Percentiles rank a stretch among this genome's conserved stretches.
phyloP scores from a whole-genome alignment of 768 basidiomycete genomes.

The Tulasnella sp. region DNA sequence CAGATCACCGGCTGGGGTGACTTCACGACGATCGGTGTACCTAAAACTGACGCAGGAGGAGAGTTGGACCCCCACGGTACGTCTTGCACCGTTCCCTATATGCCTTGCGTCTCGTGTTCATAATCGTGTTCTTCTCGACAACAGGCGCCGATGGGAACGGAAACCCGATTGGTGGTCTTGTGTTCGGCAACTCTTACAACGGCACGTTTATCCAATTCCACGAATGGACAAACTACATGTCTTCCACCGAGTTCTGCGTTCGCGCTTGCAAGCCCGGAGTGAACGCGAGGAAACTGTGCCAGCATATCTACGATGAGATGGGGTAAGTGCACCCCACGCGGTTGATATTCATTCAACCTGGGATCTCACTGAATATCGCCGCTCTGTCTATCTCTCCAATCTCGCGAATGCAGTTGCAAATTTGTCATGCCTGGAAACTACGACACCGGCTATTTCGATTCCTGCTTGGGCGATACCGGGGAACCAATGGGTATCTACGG shows the following conservation, averaged over 20 bases:
- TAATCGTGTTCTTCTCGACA: background rate
- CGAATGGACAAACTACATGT: conserved; percentile 47
- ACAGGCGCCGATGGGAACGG: conserved; percentile 26
- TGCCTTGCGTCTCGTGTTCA: background rate
- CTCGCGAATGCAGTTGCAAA: conserved; percentile 12
- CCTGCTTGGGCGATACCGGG: conserved; percentile 25
- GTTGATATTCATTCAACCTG: background rate
- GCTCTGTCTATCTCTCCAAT: background rate
- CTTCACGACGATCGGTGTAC: conserved; percentile 53
- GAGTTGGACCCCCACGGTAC: conserved; percentile 61
- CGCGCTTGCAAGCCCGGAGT: conserved; percentile 49
- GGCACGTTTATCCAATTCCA: conserved; percentile 39
- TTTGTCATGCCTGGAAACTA: conserved; percentile 36
- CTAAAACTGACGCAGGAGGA: conserved; percentile 45
- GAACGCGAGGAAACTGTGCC: conserved; percentile 41
- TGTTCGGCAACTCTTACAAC: conserved; percentile 65
- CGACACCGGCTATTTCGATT: conserved; percentile 29
- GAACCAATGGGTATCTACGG: conserved; percentile 62
- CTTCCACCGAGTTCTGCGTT: conserved; percentile 48
- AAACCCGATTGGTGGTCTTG: conserved; percentile 53
- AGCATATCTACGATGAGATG: conserved; percentile 41
- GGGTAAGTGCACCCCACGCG: background rate
- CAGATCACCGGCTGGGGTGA: conserved; percentile 46
- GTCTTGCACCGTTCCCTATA: conserved; percentile 34
- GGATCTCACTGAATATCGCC: background rate